Evolutionary conservation across 495 filamentous ascomycete genomes (phyloP), one percentile per base, ranked within the genome.

Genomic region (Aspergillus funiculosus): DNA sequence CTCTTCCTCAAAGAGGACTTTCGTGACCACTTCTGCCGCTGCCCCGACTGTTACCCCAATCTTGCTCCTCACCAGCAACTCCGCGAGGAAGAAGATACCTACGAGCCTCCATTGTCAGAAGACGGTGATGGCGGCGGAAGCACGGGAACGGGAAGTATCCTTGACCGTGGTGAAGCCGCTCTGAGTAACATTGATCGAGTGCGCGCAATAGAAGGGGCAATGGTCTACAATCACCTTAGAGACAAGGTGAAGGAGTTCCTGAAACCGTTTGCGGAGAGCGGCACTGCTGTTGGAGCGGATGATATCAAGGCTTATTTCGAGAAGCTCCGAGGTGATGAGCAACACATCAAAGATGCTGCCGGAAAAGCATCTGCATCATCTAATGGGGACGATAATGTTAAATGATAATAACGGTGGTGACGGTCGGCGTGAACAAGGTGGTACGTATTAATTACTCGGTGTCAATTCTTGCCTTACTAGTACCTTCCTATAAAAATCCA

Each of bases 291-390:
- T 9, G 81, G 85, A 0, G 91, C 89, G 4, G 92, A 97, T 62
- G 89, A 97, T 69, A 89, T 98, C 59, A 96, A 95, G 67, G 80
- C 72, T 7, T 94, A 95, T 67, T 97, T 97, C 76, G 92, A 89
- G 43, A 89, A 88, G 64, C 61, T 98, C 51, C 75, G 92, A 48
- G 92, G 91, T 37, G 92, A 96, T 70, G 86, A 87, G 17, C 61
- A 71, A 39, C 78, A 60, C 5, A 77, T 82, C 27, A 57, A 56
- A 42, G 70, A 72, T 54, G 72, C 69, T 18, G 67, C 65, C 11
- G 59, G 61, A 9, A 59, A 62, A 24, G 60, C 66, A 6, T 65
- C 61, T 51, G 41, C 54, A 29, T 48, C 42, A 11, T 39, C 45
- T 51, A 39, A 43, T 30, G 32, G 39, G 7, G 42, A 27, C 13